Percentiles rank a stretch among this genome's conserved stretches.
Evolutionary conservation across 1,139 yeast species (phyloP).

Genomic region (Suhomyces kunorum): DNA sequence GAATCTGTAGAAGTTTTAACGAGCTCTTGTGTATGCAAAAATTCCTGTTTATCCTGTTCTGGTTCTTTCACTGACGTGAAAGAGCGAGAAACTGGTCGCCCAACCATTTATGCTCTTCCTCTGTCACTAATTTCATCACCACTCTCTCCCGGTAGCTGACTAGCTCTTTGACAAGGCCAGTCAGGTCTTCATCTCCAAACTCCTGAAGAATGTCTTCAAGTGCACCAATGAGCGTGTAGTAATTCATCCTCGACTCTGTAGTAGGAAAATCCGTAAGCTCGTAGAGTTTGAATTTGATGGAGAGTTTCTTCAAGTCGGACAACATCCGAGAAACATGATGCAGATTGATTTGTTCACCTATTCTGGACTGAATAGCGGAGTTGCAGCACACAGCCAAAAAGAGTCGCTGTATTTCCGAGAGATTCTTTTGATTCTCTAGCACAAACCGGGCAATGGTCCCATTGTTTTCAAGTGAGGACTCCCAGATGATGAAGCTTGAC

Average conservation of each 20-base stretch:
- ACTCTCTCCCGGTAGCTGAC: conserved; percentile 19
- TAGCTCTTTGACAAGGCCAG: conserved; percentile 13
- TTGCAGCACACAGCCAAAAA: conserved; percentile 29
- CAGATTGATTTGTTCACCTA: conserved; percentile 15
- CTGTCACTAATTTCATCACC: conserved; percentile 18
- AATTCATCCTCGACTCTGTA: conserved; percentile 19
- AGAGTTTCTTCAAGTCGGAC: conserved; percentile 32
- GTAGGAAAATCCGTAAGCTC: conserved; percentile 18
- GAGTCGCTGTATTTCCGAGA: conserved; percentile 28
- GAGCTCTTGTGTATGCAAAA: no score
- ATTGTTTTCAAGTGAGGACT: conserved; percentile 28
- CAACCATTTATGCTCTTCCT: conserved; percentile 11
- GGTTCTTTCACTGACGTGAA: neutral
- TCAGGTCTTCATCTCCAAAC: neutral
- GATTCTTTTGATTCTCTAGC: conserved; percentile 16
- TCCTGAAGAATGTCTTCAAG: conserved; percentile 7
- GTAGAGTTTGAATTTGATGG: conserved; percentile 33
- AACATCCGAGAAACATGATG: conserved; percentile 20
- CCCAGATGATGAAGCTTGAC: conserved; percentile 46
- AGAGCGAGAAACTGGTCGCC: conserved; percentile 10
- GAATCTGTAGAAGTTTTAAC: no score
- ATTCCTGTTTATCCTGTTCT: no score
- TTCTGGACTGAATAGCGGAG: conserved; percentile 17
- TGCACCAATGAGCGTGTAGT: conserved; percentile 18
- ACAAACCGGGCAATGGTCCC: conserved; percentile 20